Evolutionary conservation across 1,284 basidiomycete genomes (phyloP).

Genomic region (Dichomitus squalens): DNA sequence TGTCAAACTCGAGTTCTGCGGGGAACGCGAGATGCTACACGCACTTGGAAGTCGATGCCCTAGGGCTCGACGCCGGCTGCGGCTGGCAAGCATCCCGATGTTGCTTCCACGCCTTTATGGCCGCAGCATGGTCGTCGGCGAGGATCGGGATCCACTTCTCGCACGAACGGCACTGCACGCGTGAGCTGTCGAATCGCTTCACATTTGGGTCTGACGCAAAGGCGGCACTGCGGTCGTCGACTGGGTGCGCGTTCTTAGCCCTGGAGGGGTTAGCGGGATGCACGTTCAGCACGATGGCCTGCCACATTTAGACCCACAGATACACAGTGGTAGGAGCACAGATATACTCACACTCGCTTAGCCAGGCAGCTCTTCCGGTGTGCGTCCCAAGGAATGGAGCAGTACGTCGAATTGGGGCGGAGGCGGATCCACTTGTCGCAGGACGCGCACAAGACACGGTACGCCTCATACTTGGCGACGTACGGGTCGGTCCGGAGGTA

Average conservation of each 20-base stretch:
- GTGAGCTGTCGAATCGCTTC: conserved; percentile 70
- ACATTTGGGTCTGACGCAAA: conserved; percentile 66
- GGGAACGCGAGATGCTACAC: conserved; percentile 1
- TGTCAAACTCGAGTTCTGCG: conserved; percentile 3
- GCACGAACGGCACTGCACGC: conserved; percentile 67
- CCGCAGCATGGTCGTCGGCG: conserved; percentile 28
- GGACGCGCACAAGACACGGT: conserved; percentile 72
- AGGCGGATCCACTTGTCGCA: conserved; percentile 84
- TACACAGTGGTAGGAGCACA: background rate
- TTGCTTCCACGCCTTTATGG: conserved; percentile 35
- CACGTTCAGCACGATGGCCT: conserved; percentile 5
- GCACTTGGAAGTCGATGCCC: conserved; percentile 27
- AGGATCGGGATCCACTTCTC: conserved; percentile 61
- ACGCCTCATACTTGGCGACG: conserved; percentile 75
- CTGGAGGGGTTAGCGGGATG: conserved; percentile 15
- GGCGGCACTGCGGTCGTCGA: conserved; percentile 58
- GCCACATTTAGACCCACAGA: background rate
- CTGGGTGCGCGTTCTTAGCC: conserved; percentile 33
- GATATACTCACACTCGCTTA: conserved; percentile 59
- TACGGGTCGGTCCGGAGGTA: conserved; percentile 76
- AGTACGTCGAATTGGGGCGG: conserved; percentile 79
- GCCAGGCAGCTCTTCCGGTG: conserved; percentile 75
- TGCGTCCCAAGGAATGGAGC: conserved; percentile 84
- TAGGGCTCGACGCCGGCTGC: conserved; percentile 11
- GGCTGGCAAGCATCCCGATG: conserved; percentile 35